Evolutionary conservation across 345 rosid genomes (phyloP), one percentile per base, ranked within the genome.

Genomic region (Erysimum cheiranthoides): DNA sequence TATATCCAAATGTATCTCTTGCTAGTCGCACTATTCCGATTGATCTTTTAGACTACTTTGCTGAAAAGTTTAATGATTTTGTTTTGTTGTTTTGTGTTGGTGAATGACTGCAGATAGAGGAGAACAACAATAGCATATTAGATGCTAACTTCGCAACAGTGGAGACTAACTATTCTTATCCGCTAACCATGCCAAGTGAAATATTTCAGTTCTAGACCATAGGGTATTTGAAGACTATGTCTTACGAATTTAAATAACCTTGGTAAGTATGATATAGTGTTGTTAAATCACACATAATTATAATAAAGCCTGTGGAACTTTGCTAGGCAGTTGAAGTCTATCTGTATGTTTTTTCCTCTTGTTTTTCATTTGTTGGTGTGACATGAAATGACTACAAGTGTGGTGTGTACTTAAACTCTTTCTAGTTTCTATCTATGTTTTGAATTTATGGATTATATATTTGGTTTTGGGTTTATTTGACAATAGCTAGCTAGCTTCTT

Each of bases 161-260:
- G 79, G 79, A 78, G 50, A 68, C 78, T 70, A 72, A 69, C 73
- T 61, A 70, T 84, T 82, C 90, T 57, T 77, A 81, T 63, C 97
- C 91, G 68, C 90, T 86, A 78, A 85, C 85, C 43, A 80, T 82
- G 77, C 88, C 85, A 43, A 85, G 81, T 80, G 91, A 84, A 27
- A 73, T 86, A 68, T 88, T 87, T 83, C 88, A 87, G 61, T 85
- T 50, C 66, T 84, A 88, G 71, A 73, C 79, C 45, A 66, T 66
- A 73, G 30, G 62, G 30, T 72, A 58, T 73, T 78, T 67, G 59
- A 61, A 68, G 70, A 67, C 66, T 72, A 59, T 66, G 71, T 72
- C 43, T 60, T 67, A 68, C 17, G 69, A 66, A 71, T 21, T 62
- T 13, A 53, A 59, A 72, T 67, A 42, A 32, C 14, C 53, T 68